Percentiles rank a stretch among this genome's conserved stretches.
Conservation (phyloP, 176 grass and related monocot species). For the Oryza australiensis region DNA sequence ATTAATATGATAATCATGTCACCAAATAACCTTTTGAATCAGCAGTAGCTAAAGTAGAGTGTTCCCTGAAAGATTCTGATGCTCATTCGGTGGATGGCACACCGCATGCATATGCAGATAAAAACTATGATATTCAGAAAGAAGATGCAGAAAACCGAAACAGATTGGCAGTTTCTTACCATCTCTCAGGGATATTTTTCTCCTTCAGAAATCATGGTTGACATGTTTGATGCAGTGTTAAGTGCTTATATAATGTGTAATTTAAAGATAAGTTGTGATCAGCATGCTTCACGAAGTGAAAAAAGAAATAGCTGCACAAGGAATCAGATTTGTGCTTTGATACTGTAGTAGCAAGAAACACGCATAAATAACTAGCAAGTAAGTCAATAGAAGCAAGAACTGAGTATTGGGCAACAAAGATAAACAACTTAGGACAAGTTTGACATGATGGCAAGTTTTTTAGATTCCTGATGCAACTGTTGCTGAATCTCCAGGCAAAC, state of each 20-base stretch:
- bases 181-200: not conserved
- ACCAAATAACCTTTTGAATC: slow-evolving; percentile 31
- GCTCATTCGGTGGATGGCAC: slow-evolving; percentile 19
- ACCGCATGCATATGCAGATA: slow-evolving; percentile 4
- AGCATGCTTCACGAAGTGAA: not conserved
- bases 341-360: slow-evolving; percentile 21
- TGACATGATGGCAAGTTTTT: slow-evolving; percentile 5
- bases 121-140: slow-evolving; percentile 15
- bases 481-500: slow-evolving; percentile 29
- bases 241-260: not conserved
- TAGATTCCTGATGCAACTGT: slow-evolving; percentile 16
- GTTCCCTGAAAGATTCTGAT: slow-evolving; percentile 26
- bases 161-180: slow-evolving; percentile 5
- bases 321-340: slow-evolving; percentile 30
- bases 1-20: slow-evolving; percentile 19
- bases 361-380: slow-evolving; percentile 16
- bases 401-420: slow-evolving; percentile 10
- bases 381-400: slow-evolving; percentile 45
- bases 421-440: not conserved
- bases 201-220: slow-evolving; percentile 5
- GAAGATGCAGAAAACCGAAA: slow-evolving; percentile 35
- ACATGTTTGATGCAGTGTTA: not conserved
- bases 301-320: not conserved
- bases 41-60: slow-evolving; percentile 36
- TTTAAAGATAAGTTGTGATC: not conserved